These are phyloP conservation scores for Solanum raphanifolium DNA, from an alignment of 257 asterid genomes.

Conservation along the genomic window DNA sequence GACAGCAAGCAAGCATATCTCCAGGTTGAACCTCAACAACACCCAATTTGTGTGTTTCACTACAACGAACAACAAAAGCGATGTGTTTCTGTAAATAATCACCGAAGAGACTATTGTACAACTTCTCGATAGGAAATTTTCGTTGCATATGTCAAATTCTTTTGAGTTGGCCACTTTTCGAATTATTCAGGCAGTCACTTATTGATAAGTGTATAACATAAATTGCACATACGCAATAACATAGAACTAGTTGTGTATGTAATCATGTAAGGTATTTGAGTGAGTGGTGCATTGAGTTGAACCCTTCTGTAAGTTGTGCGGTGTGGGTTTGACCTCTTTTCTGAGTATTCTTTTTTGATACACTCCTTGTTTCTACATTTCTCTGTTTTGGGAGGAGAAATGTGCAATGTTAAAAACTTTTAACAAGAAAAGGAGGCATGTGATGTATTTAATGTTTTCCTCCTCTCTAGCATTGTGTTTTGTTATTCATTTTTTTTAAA, in stretches of 20 bases:
- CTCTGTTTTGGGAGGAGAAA: neutral
- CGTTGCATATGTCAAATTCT: neutral
- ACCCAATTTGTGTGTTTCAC: neutral
- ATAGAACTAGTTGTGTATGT: neutral
- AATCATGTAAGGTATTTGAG: neutral
- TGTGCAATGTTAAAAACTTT: neutral
- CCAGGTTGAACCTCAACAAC: neutral
- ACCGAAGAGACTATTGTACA: neutral
- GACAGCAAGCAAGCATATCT: slow-evolving; percentile 7
- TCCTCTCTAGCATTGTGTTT: neutral
- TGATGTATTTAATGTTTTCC: neutral
- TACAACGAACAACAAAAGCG: neutral
- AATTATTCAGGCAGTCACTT: neutral
- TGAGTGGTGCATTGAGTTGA: neutral
- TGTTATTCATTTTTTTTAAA: neutral
- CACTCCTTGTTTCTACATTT: neutral
- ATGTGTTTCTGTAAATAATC: neutral
- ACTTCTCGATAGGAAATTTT: neutral
- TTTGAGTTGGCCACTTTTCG: neutral
- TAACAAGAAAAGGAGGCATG: neutral
- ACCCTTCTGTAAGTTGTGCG: neutral
- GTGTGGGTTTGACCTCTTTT: neutral
- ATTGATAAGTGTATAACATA: neutral
- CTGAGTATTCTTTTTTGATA: neutral
- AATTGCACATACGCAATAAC: neutral